These are phyloP conservation scores for Cercospora nicotianae DNA, from an alignment of 2,329 filamentous ascomycete genomes.

Conservation along the genomic window DNA sequence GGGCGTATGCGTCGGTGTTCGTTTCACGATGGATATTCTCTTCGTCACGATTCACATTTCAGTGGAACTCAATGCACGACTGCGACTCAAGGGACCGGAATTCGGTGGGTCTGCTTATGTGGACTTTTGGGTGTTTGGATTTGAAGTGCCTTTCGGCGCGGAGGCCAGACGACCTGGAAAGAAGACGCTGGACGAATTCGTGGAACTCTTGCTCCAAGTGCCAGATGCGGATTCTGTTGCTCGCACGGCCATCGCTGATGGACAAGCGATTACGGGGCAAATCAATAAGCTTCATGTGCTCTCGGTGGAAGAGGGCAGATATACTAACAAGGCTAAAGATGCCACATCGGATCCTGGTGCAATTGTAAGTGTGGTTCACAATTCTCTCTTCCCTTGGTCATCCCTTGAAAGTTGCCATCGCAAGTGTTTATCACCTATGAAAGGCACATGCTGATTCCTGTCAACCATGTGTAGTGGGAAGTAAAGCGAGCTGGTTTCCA, in stretches of 20 bases:
- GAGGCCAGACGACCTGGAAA: neutral
- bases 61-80: neutral
- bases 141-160: neutral
- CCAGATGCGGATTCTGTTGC: neutral
- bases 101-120: neutral
- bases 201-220: neutral
- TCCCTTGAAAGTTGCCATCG: neutral
- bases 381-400: neutral
- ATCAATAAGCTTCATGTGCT: conserved; percentile 12
- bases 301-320: conserved; percentile 11
- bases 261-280: neutral
- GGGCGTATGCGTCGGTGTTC: conserved; percentile 8
- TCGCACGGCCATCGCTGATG: neutral
- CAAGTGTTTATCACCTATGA: neutral
- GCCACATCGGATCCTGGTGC: neutral
- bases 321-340: conserved; percentile 12
- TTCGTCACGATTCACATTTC: conserved; percentile 10
- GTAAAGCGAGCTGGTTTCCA: neutral
- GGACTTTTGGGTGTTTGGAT: conserved; percentile 1
- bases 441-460: neutral
- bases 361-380: neutral
- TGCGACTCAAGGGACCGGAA: conserved; percentile 6
- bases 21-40: conserved; percentile 7
- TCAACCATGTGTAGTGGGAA: neutral
- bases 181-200: neutral